A percentile compares a stretch with the other conserved stretches of the same genome.
Conservation (phyloP, 768 basidiomycete species). For the Amanita muscaria region DNA sequence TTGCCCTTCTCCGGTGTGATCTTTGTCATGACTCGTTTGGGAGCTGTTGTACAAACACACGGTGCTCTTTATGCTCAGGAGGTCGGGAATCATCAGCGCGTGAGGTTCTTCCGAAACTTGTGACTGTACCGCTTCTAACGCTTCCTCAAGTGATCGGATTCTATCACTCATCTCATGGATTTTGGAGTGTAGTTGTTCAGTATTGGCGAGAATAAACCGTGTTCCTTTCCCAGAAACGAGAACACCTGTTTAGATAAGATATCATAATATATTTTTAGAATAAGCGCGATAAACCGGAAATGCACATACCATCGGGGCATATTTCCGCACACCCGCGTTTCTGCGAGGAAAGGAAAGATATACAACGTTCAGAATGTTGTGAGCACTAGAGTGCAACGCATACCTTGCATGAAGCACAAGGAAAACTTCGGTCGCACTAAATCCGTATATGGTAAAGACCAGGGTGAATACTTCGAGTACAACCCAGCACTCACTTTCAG, state of each 20-base stretch:
- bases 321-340: slow-evolving; percentile 62
- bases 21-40: slow-evolving; percentile 13
- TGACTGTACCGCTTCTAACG: slow-evolving; percentile 28
- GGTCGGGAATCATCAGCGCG: slow-evolving; percentile 40
- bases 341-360: slow-evolving; percentile 17
- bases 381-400: neutral
- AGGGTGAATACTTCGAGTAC: no score
- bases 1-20: slow-evolving; percentile 1
- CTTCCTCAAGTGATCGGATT: slow-evolving; percentile 54
- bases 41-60: slow-evolving; percentile 38
- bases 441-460: slow-evolving; percentile 7
- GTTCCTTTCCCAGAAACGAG: slow-evolving; percentile 60
- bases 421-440: slow-evolving; percentile 45
- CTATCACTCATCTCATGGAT: slow-evolving; percentile 62
- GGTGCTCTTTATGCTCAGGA: slow-evolving; percentile 48
- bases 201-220: slow-evolving; percentile 60
- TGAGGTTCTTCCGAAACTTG: slow-evolving; percentile 29
- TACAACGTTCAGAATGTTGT: neutral
- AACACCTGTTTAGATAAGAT: slow-evolving; percentile 33
- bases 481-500: no score
- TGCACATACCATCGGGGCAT: slow-evolving; percentile 48
- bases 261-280: no score
- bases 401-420: slow-evolving; percentile 37
- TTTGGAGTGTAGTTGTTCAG: slow-evolving; percentile 55
- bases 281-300: neutral